These are phyloP conservation scores for Aspergillus ellipticus DNA, from an alignment of 495 filamentous ascomycete genomes.

Conservation along the genomic window DNA sequence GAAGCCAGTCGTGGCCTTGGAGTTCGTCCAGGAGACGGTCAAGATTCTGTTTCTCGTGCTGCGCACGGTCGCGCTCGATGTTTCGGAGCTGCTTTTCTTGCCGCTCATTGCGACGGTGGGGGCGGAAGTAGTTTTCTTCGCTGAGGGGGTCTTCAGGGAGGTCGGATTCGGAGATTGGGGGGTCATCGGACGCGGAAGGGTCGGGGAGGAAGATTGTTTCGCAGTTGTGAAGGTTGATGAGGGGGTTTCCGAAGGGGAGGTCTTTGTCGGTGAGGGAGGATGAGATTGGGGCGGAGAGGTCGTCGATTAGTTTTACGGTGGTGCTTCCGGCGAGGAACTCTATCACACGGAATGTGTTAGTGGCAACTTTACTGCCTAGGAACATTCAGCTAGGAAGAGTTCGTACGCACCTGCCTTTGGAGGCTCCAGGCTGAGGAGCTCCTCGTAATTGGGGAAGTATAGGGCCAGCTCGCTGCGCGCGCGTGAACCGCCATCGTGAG, in stretches of 20 bases:
- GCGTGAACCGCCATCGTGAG: constrained; percentile 49
- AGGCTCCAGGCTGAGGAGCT: constrained; percentile 77
- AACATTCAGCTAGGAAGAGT: constrained; percentile 5
- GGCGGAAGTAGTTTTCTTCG: constrained; percentile 62
- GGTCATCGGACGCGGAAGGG: not conserved
- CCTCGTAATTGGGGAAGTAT: constrained; percentile 89
- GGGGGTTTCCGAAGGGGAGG: constrained; percentile 38
- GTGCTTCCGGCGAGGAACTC: constrained; percentile 46
- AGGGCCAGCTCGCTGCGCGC: constrained; percentile 83
- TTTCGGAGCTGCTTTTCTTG: constrained; percentile 91
- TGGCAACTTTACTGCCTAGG: not conserved
- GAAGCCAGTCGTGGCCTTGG: constrained; percentile 88
- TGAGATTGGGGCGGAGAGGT: constrained; percentile 32
- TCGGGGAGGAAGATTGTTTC: constrained; percentile 28
- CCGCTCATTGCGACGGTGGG: constrained; percentile 76
- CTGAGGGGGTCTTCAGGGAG: constrained; percentile 58
- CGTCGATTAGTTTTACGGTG: constrained; percentile 42
- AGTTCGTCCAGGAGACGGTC: constrained; percentile 83
- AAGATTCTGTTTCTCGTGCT: constrained; percentile 87
- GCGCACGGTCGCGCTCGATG: constrained; percentile 84
- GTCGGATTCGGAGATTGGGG: not conserved
- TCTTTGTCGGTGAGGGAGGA: constrained; percentile 15
- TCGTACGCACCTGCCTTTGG: constrained; percentile 65
- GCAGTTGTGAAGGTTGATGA: constrained; percentile 35
- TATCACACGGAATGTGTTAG: constrained; percentile 8